Base-by-base conservation (phyloP, 2,329 filamentous ascomycete species). In the Sclerotinia nivalis region DNA sequence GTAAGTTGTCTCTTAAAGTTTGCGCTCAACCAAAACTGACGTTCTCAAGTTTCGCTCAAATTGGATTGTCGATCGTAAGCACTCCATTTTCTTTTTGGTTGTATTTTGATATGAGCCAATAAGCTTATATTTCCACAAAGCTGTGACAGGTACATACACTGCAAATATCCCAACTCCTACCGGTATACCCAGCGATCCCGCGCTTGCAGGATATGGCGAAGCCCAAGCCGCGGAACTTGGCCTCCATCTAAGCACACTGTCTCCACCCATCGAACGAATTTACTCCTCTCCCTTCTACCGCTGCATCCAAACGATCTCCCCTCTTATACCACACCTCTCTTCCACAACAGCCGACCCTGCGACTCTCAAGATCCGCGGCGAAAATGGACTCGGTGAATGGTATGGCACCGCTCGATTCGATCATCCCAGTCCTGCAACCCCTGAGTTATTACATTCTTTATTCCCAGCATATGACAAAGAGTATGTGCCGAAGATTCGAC, bases 261-360 rank as follows among this genome's bases (percentile, higher is more conserved):
- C 88, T 25, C 91, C 91, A 47, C 87, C 89, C 1, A 86, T 95
- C 71, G 89, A 93, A 67, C 85, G 85, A 60, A 86, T 98, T 74
- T 98, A 97, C 82, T 91, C 88, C 45, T 93, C 90, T 71, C 91
- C 93, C 0, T 97, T 93, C 81, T 97, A 96, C 80, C 88, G 93
- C 73, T 97, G 93, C 78, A 83, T 97, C 55, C 91, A 97, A 81
- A 97, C 93, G 2, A 88, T 97, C 66, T 83, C 86, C 61, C 93
- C 93, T 0, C 90, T 90, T 74, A 83, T 89, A 62, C 79, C 82
- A n/a, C 79, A 79, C 15, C 82, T 88, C 64, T 70, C 75, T 43
- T n/a, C 60, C 4, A 68, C 59, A 28, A 61, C 70, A 31, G 61
- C 70, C 22, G 73, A 74, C 56, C 70, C 71, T 4, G 69, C 75